Percentiles rank a stretch among this genome's conserved stretches.
Evolutionary conservation across 768 basidiomycete species (phyloP).

Genomic region (Trametes meyenii): DNA sequence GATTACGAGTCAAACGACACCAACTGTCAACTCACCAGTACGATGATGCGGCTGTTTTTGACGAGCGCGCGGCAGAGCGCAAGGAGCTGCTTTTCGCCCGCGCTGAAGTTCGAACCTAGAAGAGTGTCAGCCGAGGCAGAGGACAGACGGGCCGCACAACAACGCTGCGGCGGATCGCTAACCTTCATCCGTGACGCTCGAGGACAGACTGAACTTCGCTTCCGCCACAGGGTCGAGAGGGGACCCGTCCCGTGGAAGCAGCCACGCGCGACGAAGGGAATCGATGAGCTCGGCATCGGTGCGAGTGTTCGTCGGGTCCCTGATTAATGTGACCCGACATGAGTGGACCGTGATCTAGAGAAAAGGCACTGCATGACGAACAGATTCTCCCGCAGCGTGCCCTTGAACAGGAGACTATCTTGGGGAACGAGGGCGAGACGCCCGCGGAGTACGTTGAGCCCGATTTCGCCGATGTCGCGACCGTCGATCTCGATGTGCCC

Average conservation of each 20-base stretch:
- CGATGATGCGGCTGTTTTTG: constrained; percentile 70
- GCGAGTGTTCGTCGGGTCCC: constrained; percentile 52
- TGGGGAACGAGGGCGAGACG: constrained; percentile 70
- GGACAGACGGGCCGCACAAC: not conserved
- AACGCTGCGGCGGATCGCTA: not conserved
- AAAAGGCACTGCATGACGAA: not conserved
- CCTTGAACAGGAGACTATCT: constrained; percentile 77
- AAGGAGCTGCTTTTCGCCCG: constrained; percentile 87
- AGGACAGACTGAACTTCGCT: constrained; percentile 70
- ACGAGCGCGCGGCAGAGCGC: constrained; percentile 82
- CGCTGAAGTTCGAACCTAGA: constrained; percentile 50
- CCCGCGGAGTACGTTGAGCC: constrained; percentile 54
- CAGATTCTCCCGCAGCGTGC: constrained; percentile 66
- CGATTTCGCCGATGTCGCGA: constrained; percentile 52
- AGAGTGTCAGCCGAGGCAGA: not conserved
- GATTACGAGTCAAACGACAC: not conserved
- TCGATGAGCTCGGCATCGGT: constrained; percentile 56
- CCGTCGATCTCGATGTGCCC: constrained; percentile 66
- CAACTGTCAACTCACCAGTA: constrained; percentile 53
- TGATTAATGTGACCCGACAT: constrained; percentile 70
- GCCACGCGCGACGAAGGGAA: constrained; percentile 60
- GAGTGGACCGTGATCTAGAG: constrained; percentile 44
- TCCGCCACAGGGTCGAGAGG: constrained; percentile 47
- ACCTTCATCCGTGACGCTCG: constrained; percentile 66
- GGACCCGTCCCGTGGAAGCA: constrained; percentile 54